phyloP scores from a whole-genome alignment of 768 basidiomycete species.

The Coprinopsis marcescibilis region DNA sequence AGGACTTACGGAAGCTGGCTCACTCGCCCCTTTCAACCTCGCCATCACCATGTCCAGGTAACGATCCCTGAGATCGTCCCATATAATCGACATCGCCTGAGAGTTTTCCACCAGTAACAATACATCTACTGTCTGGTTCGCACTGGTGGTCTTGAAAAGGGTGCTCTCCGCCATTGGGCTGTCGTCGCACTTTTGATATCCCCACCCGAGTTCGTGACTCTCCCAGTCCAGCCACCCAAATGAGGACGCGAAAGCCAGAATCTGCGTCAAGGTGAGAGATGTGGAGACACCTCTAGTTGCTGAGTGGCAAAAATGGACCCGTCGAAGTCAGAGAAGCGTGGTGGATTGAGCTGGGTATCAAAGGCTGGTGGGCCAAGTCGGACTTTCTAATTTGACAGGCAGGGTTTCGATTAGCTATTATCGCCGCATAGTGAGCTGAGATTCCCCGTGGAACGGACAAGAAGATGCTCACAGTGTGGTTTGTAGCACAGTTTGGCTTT shows the following conservation, averaged over 20 bases:
- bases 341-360: neutral
- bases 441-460: slow-evolving; percentile 2
- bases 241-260: neutral
- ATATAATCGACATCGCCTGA: slow-evolving; percentile 33
- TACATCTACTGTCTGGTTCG: slow-evolving; percentile 31
- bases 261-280: neutral
- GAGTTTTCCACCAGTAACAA: slow-evolving; percentile 56
- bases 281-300: neutral
- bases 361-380: neutral
- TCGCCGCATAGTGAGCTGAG: slow-evolving; percentile 6
- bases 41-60: slow-evolving; percentile 39
- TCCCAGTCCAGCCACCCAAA: slow-evolving; percentile 1
- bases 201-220: neutral
- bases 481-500: neutral
- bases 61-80: slow-evolving; percentile 44
- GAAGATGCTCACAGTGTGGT: neutral
- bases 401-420: slow-evolving; percentile 5
- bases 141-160: slow-evolving; percentile 6
- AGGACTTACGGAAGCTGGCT: slow-evolving; percentile 34
- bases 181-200: neutral
- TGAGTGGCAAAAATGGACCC: neutral
- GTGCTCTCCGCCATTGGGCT: slow-evolving; percentile 3
- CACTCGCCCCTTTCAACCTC: slow-evolving; percentile 33
- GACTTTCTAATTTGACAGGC: slow-evolving; percentile 4
- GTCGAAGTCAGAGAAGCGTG: slow-evolving; percentile 1